phyloP scores from a whole-genome alignment of 2,329 filamentous ascomycete species.

The Ophiostoma quercus region DNA sequence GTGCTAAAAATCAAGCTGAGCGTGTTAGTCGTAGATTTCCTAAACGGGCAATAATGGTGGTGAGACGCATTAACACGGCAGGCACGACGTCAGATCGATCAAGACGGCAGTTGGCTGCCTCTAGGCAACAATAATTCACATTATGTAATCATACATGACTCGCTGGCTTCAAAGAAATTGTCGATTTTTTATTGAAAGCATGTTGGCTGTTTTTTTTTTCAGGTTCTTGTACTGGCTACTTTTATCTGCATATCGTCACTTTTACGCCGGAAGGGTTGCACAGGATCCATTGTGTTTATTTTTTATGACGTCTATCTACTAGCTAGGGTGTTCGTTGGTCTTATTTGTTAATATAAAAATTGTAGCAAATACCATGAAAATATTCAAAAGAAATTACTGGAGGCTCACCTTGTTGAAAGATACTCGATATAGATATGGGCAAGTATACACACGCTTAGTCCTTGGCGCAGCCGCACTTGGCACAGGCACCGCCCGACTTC shows the following conservation, averaged over 20 bases:
- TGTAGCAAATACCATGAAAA: neutral
- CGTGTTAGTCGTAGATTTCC: slow-evolving; percentile 8
- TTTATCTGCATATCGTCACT: neutral
- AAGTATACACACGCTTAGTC: neutral
- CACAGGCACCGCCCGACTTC: slow-evolving; percentile 15
- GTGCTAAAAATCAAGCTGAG: neutral
- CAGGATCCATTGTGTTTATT: slow-evolving; percentile 9
- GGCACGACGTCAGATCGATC: neutral
- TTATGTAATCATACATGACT: neutral
- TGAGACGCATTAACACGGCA: neutral
- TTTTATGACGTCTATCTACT: neutral
- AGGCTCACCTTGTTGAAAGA: neutral
- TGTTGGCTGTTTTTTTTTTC: neutral
- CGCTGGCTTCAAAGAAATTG: neutral
- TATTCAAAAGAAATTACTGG: neutral
- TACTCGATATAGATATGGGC: neutral
- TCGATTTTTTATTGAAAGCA: neutral
- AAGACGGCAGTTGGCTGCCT: slow-evolving; percentile 8
- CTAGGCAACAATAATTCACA: neutral
- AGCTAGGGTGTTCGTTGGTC: neutral
- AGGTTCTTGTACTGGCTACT: neutral
- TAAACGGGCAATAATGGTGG: neutral
- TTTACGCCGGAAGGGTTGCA: neutral
- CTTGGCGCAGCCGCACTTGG: slow-evolving; percentile 18
- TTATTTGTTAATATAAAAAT: neutral